phyloP scores from a whole-genome alignment of 495 filamentous ascomycete genomes.

The Xylaria bambusicola region DNA sequence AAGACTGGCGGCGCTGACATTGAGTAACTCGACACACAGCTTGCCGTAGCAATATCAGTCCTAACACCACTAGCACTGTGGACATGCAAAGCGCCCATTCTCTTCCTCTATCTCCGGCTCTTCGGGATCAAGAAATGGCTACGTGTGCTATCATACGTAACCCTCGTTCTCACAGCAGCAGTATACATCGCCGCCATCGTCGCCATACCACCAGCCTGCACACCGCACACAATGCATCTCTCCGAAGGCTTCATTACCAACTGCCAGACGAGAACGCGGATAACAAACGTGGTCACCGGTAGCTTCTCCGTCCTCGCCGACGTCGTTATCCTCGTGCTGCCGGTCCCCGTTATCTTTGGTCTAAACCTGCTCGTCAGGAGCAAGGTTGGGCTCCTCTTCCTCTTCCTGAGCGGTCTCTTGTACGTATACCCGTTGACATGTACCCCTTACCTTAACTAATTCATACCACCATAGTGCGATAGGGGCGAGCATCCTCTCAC shows the following conservation, averaged over 20 bases:
- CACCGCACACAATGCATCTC: constrained; percentile 19
- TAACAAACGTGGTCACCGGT: constrained; percentile 14
- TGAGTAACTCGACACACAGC: neutral
- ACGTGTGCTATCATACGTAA: constrained; percentile 27
- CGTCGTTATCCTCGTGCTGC: constrained; percentile 40
- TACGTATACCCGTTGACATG: constrained; percentile 61
- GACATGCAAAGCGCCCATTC: constrained; percentile 18
- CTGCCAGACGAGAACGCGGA: constrained; percentile 35
- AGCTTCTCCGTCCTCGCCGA: constrained; percentile 31
- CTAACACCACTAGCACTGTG: constrained; percentile 1
- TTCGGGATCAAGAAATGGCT: constrained; percentile 32
- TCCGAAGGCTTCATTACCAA: constrained; percentile 17
- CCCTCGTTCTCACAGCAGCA: constrained; percentile 1
- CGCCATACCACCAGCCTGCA: constrained; percentile 33
- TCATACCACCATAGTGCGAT: constrained; percentile 3
- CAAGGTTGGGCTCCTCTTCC: constrained; percentile 31
- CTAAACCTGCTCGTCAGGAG: constrained; percentile 34
- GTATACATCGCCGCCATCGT: constrained; percentile 28
- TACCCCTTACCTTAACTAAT: neutral
- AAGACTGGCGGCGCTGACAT: neutral
- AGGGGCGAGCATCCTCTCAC: constrained; percentile 9
- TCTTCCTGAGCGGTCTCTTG: constrained; percentile 47
- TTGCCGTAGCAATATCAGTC: constrained; percentile 13
- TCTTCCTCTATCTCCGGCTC: constrained; percentile 34
- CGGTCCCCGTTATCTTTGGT: constrained; percentile 40